Conservation (phyloP, 257 asterid genomes). For the Leptodermis oblonga region DNA sequence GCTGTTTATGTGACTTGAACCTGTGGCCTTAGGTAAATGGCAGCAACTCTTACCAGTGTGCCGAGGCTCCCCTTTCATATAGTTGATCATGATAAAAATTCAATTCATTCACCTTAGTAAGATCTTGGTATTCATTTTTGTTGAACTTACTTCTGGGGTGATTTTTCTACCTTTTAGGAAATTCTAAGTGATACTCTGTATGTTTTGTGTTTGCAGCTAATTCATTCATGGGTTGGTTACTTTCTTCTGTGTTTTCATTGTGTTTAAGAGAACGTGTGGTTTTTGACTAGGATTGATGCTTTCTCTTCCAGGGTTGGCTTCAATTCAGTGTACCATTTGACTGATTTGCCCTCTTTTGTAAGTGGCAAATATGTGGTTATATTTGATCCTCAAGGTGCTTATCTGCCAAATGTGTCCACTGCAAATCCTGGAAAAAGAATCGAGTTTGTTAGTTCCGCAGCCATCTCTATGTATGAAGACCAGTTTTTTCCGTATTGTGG, state of each 20-base stretch:
- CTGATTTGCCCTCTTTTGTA: conserved; percentile 93
- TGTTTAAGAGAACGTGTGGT: background rate
- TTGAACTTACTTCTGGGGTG: too few relatives aligned
- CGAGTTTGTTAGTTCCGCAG: conserved; percentile 82
- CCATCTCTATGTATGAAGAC: conserved; percentile 71
- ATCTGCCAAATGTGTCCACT: conserved; percentile 78
- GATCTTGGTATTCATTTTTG: too few relatives aligned
- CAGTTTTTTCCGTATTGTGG: conserved; percentile 91
- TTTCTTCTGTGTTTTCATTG: background rate
- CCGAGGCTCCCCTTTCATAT: too few relatives aligned
- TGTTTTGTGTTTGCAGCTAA: background rate
- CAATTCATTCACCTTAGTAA: too few relatives aligned
- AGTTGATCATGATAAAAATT: too few relatives aligned
- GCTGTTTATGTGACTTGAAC: too few relatives aligned
- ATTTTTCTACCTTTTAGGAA: background rate
- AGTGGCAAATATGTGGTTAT: conserved; percentile 92
- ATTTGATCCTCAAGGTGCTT: conserved; percentile 94
- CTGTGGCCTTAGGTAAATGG: too few relatives aligned
- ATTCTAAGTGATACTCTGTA: background rate
- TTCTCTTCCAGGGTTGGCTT: conserved; percentile 85
- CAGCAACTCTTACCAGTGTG: too few relatives aligned
- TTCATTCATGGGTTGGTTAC: background rate
- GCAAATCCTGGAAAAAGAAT: conserved; percentile 97
- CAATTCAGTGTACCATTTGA: conserved; percentile 96
- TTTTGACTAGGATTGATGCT: conserved; percentile 22